phyloP scores from a whole-genome alignment of 345 rosid species.

The Ceriops zippeliana region DNA sequence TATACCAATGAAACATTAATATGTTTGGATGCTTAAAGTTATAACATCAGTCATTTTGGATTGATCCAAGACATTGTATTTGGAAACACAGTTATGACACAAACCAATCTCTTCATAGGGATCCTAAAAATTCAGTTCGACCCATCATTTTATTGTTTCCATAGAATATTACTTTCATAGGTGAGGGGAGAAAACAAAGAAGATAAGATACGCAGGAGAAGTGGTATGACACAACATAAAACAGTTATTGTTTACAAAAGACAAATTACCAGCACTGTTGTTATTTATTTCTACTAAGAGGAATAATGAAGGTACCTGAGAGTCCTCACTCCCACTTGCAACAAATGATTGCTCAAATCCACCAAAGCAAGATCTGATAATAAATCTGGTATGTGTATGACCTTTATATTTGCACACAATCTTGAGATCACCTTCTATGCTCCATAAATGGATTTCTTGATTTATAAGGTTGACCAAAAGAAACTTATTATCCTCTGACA shows the following conservation, averaged over 20 bases:
- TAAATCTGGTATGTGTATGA: slow-evolving; percentile 49
- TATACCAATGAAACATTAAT: too few species aligned
- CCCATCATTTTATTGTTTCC: too few species aligned
- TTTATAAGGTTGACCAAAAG: slow-evolving; percentile 53
- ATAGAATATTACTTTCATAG: too few species aligned
- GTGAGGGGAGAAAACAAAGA: too few species aligned
- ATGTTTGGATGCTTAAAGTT: too few species aligned
- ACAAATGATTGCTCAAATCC: slow-evolving; percentile 57
- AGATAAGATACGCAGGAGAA: too few species aligned
- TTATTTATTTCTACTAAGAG: not conserved
- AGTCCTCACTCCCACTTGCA: slow-evolving; percentile 78
- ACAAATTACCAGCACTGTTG: not conserved
- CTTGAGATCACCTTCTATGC: slow-evolving; percentile 50
- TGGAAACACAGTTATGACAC: too few species aligned
- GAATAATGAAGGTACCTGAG: slow-evolving; percentile 42
- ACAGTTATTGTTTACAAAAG: not conserved
- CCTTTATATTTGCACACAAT: slow-evolving; percentile 59
- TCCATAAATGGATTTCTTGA: slow-evolving; percentile 77
- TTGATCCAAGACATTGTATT: too few species aligned
- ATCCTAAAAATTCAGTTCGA: too few species aligned
- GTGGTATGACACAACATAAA: too few species aligned
- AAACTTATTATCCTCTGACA: slow-evolving; percentile 55
- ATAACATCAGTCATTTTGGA: too few species aligned
- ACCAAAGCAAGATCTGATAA: slow-evolving; percentile 74
- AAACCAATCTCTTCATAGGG: too few species aligned